Evolutionary conservation across 176 grass and related monocot genomes (phyloP).

Genomic region (Oryza coarctata): DNA sequence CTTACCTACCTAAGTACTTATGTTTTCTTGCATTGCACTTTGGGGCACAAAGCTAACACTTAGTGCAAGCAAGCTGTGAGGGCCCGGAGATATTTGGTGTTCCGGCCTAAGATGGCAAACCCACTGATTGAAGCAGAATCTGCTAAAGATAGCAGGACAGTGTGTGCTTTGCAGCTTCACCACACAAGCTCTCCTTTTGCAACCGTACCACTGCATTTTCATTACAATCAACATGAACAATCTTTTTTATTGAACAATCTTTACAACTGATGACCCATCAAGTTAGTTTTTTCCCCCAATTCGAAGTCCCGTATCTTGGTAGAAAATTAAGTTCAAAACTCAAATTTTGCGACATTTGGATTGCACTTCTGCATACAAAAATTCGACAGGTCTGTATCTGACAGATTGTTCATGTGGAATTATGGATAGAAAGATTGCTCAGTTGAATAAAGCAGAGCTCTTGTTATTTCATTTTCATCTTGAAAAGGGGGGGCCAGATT

Average conservation of each 20-base stretch:
- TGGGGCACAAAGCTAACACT: background rate
- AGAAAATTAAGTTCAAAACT: background rate
- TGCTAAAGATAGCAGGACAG: background rate
- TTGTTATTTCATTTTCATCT: background rate
- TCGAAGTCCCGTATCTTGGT: background rate
- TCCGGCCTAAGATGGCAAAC: conserved; percentile 35
- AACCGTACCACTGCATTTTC: background rate
- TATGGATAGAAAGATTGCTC: background rate
- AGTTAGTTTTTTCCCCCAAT: background rate
- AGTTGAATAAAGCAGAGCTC: background rate
- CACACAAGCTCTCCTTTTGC: background rate
- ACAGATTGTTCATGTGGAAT: background rate
- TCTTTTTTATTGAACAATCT: background rate
- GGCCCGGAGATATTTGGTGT: background rate
- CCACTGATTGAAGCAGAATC: background rate
- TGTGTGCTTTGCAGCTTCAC: background rate
- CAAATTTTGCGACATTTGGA: background rate
- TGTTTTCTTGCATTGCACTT: background rate
- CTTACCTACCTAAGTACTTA: too few species aligned
- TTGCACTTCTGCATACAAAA: background rate
- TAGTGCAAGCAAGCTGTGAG: background rate
- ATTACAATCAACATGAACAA: background rate
- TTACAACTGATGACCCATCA: background rate
- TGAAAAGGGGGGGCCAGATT: background rate
- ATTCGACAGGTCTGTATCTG: background rate